Percentiles rank a stretch among this genome's conserved stretches.
Evolutionary conservation across 1,284 basidiomycete species (phyloP).

Genomic region (Takashimella koratensis): DNA sequence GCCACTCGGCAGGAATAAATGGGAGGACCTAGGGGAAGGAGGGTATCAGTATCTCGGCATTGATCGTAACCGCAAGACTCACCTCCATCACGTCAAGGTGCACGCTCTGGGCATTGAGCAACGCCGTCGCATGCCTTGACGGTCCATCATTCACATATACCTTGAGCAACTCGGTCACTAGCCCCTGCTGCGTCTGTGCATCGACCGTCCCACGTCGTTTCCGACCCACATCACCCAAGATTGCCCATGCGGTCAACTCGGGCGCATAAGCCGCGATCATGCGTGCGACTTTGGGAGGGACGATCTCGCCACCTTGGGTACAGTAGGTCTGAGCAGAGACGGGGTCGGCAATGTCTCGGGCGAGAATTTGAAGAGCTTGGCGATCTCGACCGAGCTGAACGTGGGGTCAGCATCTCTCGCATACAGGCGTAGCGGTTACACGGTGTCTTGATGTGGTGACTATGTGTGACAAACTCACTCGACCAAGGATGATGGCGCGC

Average conservation of each 20-base stretch:
- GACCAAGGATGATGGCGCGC: constrained; percentile 72
- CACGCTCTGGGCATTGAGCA: constrained; percentile 73
- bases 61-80: constrained; percentile 31
- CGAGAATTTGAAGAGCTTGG: constrained; percentile 64
- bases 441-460: no score
- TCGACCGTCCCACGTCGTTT: constrained; percentile 51
- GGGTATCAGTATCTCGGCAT: neutral
- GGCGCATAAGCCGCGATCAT: constrained; percentile 41
- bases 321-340: constrained; percentile 78
- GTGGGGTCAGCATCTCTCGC: neutral
- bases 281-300: constrained; percentile 61
- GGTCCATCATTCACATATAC: constrained; percentile 73
- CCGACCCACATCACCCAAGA: constrained; percentile 50
- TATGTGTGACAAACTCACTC: no score
- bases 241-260: constrained; percentile 58
- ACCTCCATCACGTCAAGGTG: constrained; percentile 75
- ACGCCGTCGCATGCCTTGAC: constrained; percentile 63
- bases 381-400: constrained; percentile 62
- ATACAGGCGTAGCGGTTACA: no score
- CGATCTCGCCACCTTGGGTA: constrained; percentile 65
- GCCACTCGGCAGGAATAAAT: constrained; percentile 69
- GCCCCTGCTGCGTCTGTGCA: constrained; percentile 56
- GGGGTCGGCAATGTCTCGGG: constrained; percentile 66
- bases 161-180: constrained; percentile 68
- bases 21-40: constrained; percentile 59